A percentile compares a stretch with the other conserved stretches of the same genome.
phyloP scores from a whole-genome alignment of 2,329 filamentous ascomycete genomes.

The Fusarium continuum region DNA sequence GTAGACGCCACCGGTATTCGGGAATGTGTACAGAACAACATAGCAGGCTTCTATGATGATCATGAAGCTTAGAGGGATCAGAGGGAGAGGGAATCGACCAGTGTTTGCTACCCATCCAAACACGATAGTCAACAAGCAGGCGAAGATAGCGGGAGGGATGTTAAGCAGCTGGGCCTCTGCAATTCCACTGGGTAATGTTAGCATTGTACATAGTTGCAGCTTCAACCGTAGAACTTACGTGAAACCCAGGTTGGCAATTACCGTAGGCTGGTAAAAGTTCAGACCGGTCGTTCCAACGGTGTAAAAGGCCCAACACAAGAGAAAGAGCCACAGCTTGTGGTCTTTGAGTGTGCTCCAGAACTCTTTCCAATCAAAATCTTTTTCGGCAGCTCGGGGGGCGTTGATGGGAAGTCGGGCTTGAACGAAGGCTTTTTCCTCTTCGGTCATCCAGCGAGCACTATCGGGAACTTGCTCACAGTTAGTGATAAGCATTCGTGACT shows the following conservation, averaged over 20 bases:
- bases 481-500: neutral
- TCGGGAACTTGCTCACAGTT: constrained; percentile 46
- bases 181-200: neutral
- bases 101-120: neutral
- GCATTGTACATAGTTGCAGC: too few species aligned
- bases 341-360: constrained; percentile 50
- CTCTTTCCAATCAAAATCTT: constrained; percentile 50
- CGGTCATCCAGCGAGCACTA: constrained; percentile 53
- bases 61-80: neutral
- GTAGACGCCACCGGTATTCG: neutral
- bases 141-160: neutral
- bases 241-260: constrained; percentile 47
- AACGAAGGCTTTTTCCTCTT: constrained; percentile 56
- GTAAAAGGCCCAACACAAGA: constrained; percentile 52
- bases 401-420: constrained; percentile 54
- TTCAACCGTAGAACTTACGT: too few species aligned
- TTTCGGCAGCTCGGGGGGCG: constrained; percentile 50
- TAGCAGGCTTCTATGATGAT: neutral
- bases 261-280: constrained; percentile 51
- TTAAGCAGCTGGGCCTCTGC: neutral
- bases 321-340: constrained; percentile 54
- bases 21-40: neutral
- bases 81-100: neutral
- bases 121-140: neutral
- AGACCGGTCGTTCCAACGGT: constrained; percentile 52